phyloP scores from a whole-genome alignment of 129 eudicot species.

The Logfia minima region DNA sequence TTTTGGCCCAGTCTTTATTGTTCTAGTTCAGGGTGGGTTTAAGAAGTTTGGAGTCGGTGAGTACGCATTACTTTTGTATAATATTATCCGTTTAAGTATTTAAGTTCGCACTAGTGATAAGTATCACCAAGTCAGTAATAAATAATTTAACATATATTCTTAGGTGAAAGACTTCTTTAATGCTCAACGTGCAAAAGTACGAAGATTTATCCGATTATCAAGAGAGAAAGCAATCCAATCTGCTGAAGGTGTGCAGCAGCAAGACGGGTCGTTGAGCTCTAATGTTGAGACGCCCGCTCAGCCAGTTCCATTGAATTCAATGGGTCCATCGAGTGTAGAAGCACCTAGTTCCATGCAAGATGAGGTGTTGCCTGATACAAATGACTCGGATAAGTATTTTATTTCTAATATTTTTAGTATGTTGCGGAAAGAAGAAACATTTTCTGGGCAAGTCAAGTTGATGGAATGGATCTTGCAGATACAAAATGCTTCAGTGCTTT shows the following conservation, averaged over 20 bases:
- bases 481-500: slow-evolving; percentile 57
- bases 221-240: slow-evolving; percentile 66
- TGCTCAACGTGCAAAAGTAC: slow-evolving; percentile 68
- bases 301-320: slow-evolving; percentile 59
- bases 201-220: slow-evolving; percentile 71
- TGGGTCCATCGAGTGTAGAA: slow-evolving; percentile 36
- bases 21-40: background rate
- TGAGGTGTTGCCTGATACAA: slow-evolving; percentile 53
- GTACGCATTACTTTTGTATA: background rate
- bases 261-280: slow-evolving; percentile 42
- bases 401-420: slow-evolving; percentile 57
- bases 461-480: slow-evolving; percentile 89
- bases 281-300: slow-evolving; percentile 34
- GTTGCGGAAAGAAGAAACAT: slow-evolving; percentile 84
- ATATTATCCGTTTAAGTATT: background rate
- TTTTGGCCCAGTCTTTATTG: background rate
- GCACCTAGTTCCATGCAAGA: slow-evolving; percentile 62
- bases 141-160: background rate
- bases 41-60: too few relatives aligned
- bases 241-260: slow-evolving; percentile 35
- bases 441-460: slow-evolving; percentile 84
- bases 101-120: slow-evolving; percentile 14
- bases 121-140: background rate
- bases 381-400: slow-evolving; percentile 62
- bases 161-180: slow-evolving; percentile 87